These are phyloP conservation scores for Allodekkera sacchari DNA, from an alignment of 805 yeast species.

Conservation along the genomic window DNA sequence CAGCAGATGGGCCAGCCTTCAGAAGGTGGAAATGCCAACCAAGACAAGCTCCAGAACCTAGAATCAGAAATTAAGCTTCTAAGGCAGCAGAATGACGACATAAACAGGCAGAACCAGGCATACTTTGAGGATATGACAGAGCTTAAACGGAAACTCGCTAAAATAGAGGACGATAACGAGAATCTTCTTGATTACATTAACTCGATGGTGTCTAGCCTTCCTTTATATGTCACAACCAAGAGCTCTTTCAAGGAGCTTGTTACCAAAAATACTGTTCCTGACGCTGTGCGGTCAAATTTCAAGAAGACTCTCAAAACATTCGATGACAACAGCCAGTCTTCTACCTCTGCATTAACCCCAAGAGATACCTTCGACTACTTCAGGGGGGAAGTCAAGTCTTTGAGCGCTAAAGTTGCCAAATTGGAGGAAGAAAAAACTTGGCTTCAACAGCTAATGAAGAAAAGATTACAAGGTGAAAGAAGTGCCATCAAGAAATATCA, in stretches of 20 bases:
- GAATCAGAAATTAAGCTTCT: too few species aligned
- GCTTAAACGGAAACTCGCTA: conserved; percentile 4
- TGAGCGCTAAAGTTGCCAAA: conserved; percentile 14
- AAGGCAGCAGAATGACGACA: too few species aligned
- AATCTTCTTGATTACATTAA: conserved; percentile 1
- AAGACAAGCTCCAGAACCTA: too few species aligned
- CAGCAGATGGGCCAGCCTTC: too few species aligned
- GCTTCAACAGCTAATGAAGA: conserved; percentile 14
- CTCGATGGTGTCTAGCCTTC: conserved; percentile 8
- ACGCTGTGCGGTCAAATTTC: conserved; percentile 3
- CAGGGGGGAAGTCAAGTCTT: conserved; percentile 20
- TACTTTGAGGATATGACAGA: conserved; percentile 7
- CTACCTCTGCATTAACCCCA: background rate
- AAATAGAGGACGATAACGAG: conserved; percentile 3
- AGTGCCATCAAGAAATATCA: conserved; percentile 9
- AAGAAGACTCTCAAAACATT: conserved; percentile 4
- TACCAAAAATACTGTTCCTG: conserved; percentile 2
- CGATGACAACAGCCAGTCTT: conserved; percentile 1
- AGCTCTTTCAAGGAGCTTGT: conserved; percentile 6
- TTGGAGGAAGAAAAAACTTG: conserved; percentile 14
- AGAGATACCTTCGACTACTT: conserved; percentile 18
- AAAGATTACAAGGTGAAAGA: conserved; percentile 19
- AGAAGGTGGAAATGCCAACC: too few species aligned
- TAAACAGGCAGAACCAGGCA: conserved; percentile 6
- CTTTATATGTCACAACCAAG: conserved; percentile 6